These are phyloP conservation scores for Komagataella mondaviorum DNA, from an alignment of 805 yeast species.

Conservation along the genomic window DNA sequence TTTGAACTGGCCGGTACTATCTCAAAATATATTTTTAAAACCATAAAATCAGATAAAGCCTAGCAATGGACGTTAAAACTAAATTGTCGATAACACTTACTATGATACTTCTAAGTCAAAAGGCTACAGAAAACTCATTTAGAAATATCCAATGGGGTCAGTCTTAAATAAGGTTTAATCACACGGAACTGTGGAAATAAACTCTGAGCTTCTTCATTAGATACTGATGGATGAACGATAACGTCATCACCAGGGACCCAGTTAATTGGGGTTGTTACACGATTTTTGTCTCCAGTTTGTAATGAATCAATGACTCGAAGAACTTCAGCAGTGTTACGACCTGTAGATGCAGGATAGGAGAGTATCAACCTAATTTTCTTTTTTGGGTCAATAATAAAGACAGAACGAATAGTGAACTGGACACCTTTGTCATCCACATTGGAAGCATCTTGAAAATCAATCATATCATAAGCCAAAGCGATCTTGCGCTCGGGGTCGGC, in stretches of 20 bases:
- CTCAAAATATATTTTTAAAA: not conserved
- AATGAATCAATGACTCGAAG: conserved; percentile 59
- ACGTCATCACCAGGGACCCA: conserved; percentile 69
- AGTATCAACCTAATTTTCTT: conserved; percentile 49
- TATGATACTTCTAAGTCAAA: too few species aligned
- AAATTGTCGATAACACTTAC: not conserved
- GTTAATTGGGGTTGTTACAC: conserved; percentile 53
- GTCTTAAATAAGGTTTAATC: conserved; percentile 51
- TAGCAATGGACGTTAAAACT: not conserved
- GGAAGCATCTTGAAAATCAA: conserved; percentile 55
- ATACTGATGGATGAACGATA: conserved; percentile 53
- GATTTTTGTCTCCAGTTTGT: conserved; percentile 47
- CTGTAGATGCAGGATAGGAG: conserved; percentile 63
- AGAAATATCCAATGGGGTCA: conserved; percentile 24
- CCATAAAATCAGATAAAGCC: not conserved
- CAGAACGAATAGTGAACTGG: conserved; percentile 59
- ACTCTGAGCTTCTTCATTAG: conserved; percentile 44
- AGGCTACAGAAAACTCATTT: not conserved
- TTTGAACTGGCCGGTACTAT: not conserved
- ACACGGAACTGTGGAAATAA: conserved; percentile 49
- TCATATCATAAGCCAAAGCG: conserved; percentile 54
- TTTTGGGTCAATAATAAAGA: conserved; percentile 55
- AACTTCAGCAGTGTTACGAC: conserved; percentile 67
- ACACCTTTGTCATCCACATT: conserved; percentile 53
- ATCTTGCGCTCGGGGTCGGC: conserved; percentile 53